These are phyloP conservation scores for Sonneratia alba DNA, from an alignment of 345 rosid genomes.

Conservation along the genomic window DNA sequence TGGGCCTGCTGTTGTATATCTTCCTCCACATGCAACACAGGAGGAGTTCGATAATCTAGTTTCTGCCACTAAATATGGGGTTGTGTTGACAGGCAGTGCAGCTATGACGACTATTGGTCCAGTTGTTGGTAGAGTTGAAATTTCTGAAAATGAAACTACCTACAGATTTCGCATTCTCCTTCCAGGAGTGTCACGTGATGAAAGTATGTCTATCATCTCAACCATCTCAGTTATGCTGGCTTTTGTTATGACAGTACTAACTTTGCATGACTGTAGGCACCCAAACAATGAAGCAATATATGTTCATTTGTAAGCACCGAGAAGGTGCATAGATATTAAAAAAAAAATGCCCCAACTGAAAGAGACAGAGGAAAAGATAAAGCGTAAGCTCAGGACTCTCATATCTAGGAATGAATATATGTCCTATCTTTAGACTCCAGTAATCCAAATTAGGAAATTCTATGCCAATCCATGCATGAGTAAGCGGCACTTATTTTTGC, in stretches of 20 bases:
- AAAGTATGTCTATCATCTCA: constrained; percentile 35
- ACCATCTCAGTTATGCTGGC: neutral
- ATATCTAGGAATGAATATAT: neutral
- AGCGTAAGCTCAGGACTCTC: too few species aligned
- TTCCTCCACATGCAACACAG: constrained; percentile 37
- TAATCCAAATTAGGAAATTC: neutral
- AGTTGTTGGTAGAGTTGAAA: constrained; percentile 39
- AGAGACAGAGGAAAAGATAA: neutral
- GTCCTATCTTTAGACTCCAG: neutral
- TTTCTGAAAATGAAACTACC: constrained; percentile 51
- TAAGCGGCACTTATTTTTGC: too few species aligned
- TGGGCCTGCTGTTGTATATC: constrained; percentile 39
- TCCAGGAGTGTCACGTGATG: constrained; percentile 63
- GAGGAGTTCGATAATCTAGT: constrained; percentile 32
- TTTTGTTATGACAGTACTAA: neutral
- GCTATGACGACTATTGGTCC: constrained; percentile 59
- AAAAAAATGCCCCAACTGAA: neutral
- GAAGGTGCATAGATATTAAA: neutral
- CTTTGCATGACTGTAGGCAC: neutral
- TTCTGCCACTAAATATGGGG: constrained; percentile 28
- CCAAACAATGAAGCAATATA: neutral
- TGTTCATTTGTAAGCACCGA: neutral
- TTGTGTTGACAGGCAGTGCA: constrained; percentile 61
- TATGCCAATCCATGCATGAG: neutral
- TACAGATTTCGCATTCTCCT: constrained; percentile 55